Conservation (phyloP, 208 protist genomes). For the Acanthamoeba lenticulata region DNA sequence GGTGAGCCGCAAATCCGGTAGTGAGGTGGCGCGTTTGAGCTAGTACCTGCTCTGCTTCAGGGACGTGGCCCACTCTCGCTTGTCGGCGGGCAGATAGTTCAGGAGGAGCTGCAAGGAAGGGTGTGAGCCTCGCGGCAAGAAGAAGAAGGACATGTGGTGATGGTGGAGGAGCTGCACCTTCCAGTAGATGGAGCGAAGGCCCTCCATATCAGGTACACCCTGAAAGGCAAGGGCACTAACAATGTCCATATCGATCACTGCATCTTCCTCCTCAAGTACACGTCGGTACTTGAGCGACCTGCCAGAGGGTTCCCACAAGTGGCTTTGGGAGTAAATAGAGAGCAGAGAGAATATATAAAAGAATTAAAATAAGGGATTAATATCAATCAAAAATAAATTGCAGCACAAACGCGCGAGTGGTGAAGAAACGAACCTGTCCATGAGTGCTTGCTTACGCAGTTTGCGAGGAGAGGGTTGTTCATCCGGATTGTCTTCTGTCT, state of each 20-base stretch:
- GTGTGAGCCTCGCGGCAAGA: background rate
- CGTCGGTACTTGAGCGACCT: slow-evolving; percentile 23
- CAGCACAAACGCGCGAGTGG: too few relatives aligned
- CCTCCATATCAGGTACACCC: slow-evolving; percentile 77
- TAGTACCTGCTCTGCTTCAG: background rate
- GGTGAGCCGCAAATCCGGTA: too few relatives aligned
- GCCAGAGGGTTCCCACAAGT: background rate
- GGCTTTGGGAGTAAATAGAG: background rate
- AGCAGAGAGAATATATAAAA: too few relatives aligned
- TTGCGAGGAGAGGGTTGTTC: background rate
- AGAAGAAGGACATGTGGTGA: background rate
- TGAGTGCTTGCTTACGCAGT: background rate
- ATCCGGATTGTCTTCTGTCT: background rate
- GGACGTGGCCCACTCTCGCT: slow-evolving; percentile 40
- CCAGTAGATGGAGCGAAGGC: slow-evolving; percentile 78
- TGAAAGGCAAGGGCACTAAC: slow-evolving; percentile 43
- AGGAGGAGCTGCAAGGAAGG: slow-evolving; percentile 70
- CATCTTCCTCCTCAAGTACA: background rate
- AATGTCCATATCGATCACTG: slow-evolving; percentile 28
- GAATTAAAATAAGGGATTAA: background rate
- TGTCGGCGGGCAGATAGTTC: slow-evolving; percentile 76
- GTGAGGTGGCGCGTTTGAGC: too few relatives aligned
- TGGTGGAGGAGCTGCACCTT: slow-evolving; percentile 72
- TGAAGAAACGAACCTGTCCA: background rate
- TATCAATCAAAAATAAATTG: background rate